These are phyloP conservation scores for Colletotrichum sp. DNA, from an alignment of 2,329 filamentous ascomycete genomes.

Conservation along the genomic window DNA sequence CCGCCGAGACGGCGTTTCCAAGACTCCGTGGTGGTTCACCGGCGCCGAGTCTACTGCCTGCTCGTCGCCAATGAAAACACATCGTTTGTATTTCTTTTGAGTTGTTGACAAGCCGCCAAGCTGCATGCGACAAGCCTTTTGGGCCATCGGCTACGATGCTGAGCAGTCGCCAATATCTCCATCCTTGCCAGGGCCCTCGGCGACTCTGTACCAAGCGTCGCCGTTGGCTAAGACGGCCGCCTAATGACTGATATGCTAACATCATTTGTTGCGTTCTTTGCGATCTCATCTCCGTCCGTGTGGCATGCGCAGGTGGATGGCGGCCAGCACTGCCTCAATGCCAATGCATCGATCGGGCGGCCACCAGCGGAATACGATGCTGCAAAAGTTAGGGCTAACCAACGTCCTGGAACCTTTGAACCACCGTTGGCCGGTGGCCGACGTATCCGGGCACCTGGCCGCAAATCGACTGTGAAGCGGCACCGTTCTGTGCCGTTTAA, in stretches of 20 bases:
- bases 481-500: slow-evolving; percentile 8
- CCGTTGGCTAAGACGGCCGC: not conserved
- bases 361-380: not conserved
- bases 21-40: not conserved
- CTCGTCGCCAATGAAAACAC: not conserved
- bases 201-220: not conserved
- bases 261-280: not conserved
- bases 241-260: not conserved
- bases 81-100: not conserved
- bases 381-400: not conserved
- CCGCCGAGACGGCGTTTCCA: not conserved
- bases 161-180: not conserved
- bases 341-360: slow-evolving; percentile 9
- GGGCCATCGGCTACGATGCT: not conserved
- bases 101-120: not conserved
- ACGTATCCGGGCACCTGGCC: slow-evolving; percentile 8
- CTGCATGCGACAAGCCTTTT: not conserved
- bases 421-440: not conserved
- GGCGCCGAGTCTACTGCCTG: not conserved
- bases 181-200: not conserved
- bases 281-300: not conserved
- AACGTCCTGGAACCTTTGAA: not conserved
- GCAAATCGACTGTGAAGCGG: not conserved
- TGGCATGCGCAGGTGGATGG: not conserved
- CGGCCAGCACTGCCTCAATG: slow-evolving; percentile 16